Evolutionary conservation across 1,139 yeast genomes (phyloP).

Genomic region (Zygosaccharomyces pseudobailii): DNA sequence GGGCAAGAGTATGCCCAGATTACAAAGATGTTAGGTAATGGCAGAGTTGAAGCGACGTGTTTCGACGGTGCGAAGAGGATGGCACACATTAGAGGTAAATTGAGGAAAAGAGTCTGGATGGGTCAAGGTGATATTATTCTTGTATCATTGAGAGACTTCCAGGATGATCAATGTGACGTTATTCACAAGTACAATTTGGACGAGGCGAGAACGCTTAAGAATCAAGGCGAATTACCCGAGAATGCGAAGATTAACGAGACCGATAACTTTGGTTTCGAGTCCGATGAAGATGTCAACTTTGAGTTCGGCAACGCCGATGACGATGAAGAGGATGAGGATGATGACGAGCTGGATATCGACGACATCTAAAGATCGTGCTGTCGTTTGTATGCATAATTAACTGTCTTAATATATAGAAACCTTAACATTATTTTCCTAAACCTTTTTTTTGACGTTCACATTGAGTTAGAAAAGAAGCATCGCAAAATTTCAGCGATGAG

Average conservation of each 20-base stretch:
- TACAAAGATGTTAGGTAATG: constrained; percentile 97
- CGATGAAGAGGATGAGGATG: constrained; percentile 70
- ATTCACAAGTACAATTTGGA: constrained; percentile 95
- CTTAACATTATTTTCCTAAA: neutral
- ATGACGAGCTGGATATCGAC: constrained; percentile 62
- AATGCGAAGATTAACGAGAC: constrained; percentile 96
- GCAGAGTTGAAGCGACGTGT: constrained; percentile 91
- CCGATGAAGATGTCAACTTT: constrained; percentile 96
- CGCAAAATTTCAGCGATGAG: neutral
- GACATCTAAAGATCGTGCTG: constrained; percentile 24
- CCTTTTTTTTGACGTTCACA: too few species aligned
- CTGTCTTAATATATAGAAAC: neutral
- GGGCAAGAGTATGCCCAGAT: constrained; percentile 99
- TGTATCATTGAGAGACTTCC: constrained; percentile 96
- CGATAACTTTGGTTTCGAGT: constrained; percentile 94
- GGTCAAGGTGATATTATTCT: constrained; percentile 96
- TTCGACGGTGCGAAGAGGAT: constrained; percentile 90
- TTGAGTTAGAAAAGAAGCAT: neutral
- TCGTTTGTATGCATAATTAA: constrained; percentile 2
- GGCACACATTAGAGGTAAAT: constrained; percentile 98
- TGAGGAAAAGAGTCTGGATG: constrained; percentile 99
- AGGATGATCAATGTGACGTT: constrained; percentile 97
- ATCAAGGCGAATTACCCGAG: constrained; percentile 95
- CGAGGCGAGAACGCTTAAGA: constrained; percentile 95
- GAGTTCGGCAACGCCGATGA: constrained; percentile 96